These are phyloP conservation scores for Saccharomycopsis hybrid DNA, from an alignment of 1,139 yeast genomes.

Conservation along the genomic window DNA sequence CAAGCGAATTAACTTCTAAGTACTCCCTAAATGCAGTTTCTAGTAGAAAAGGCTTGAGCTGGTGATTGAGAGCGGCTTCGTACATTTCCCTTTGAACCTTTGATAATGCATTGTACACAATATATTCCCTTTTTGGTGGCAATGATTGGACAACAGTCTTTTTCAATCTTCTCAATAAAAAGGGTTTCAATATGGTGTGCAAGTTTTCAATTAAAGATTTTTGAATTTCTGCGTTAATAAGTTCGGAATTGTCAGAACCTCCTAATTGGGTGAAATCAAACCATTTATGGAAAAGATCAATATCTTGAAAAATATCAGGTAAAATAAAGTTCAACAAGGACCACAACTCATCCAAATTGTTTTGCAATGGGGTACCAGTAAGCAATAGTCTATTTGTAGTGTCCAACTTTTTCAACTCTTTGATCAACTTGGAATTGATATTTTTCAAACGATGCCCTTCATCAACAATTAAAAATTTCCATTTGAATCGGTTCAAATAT, in stretches of 20 bases:
- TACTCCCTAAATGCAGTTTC: constrained; percentile 43
- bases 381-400: constrained; percentile 67
- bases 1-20: constrained; percentile 26
- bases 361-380: constrained; percentile 93
- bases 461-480: constrained; percentile 90
- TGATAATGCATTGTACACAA: constrained; percentile 66
- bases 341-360: constrained; percentile 86
- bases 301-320: constrained; percentile 89
- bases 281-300: constrained; percentile 88
- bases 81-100: constrained; percentile 60
- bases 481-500: constrained; percentile 44
- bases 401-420: constrained; percentile 57
- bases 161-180: constrained; percentile 74
- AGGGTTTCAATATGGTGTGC: constrained; percentile 86
- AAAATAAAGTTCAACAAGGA: constrained; percentile 78
- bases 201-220: constrained; percentile 61
- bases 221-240: constrained; percentile 59
- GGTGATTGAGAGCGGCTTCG: constrained; percentile 46
- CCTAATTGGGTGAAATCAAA: constrained; percentile 61
- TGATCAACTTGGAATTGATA: constrained; percentile 66
- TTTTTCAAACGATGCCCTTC: constrained; percentile 93
- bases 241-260: constrained; percentile 35
- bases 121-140: constrained; percentile 87
- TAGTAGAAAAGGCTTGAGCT: constrained; percentile 37
- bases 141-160: constrained; percentile 58